These are phyloP conservation scores for Diversispora epigaea DNA, from an alignment of 192 early-diverging fungal species.

Conservation along the genomic window DNA sequence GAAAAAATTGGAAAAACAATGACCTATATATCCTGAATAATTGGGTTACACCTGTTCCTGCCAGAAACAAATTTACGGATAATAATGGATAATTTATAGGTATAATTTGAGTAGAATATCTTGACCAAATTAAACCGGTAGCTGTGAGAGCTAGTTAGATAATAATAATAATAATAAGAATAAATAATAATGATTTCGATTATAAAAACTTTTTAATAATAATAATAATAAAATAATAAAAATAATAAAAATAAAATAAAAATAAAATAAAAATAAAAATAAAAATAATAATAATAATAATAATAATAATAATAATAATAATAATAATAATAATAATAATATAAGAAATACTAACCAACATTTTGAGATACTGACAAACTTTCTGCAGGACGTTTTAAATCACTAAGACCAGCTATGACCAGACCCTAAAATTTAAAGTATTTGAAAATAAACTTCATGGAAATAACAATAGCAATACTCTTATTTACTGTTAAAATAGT, in stretches of 20 bases:
- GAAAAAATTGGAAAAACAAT: slow-evolving; percentile 9
- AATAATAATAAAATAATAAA: neutral
- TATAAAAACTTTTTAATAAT: neutral
- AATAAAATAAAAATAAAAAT: neutral
- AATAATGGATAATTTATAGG: slow-evolving; percentile 91
- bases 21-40: slow-evolving; percentile 76
- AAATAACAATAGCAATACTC: neutral
- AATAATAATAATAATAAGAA: neutral
- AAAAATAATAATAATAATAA: neutral
- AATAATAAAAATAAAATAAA: neutral
- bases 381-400: slow-evolving; percentile 86
- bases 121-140: slow-evolving; percentile 97
- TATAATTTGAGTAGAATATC: slow-evolving; percentile 91
- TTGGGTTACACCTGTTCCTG: slow-evolving; percentile 86
- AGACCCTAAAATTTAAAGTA: slow-evolving; percentile 58
- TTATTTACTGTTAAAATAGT: slow-evolving; percentile 11
- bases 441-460: neutral
- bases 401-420: slow-evolving; percentile 90
- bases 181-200: neutral
- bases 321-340: neutral
- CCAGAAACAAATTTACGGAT: slow-evolving; percentile 92
- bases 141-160: slow-evolving; percentile 70
- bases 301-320: neutral
- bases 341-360: slow-evolving; percentile 45
- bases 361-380: slow-evolving; percentile 85